Evolutionary conservation across 352 stramenopile species (phyloP), one percentile per base, ranked within the genome.

Genomic region (Pythium pyrilobum): DNA sequence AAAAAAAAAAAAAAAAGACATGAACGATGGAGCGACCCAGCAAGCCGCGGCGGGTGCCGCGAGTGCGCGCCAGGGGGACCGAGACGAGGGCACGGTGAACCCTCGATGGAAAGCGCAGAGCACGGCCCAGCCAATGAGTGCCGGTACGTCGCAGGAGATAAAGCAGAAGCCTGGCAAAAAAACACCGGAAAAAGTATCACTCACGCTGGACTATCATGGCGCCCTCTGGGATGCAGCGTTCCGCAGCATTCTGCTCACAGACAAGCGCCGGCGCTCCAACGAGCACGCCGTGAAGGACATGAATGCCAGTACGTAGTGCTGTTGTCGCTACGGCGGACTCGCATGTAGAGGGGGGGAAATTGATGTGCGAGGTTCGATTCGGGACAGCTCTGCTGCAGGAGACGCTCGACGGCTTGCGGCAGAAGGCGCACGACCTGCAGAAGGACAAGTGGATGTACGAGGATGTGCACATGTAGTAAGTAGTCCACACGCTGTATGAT

Each of bases 361-460:
- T 51, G 24, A 8, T 43, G 39, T 45, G 39, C 8, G 4, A 5
- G 7, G 5, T 8, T 45, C 39, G 8, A 18, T 6, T 39, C 28
- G 5, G 27, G 21, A n/a, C 33, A 89, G 75, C 58, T 24, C 40
- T 87, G 50, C 47, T 81, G 33, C 53, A 88, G 21, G 80, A 88
- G 42, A 84, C 73, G 33, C 66, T 90, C 11, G 58, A 60, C n/a
- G 52, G 18, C 8, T 52, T 90, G 34, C 75, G 77, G 8, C 37
- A 65, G 44, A 88, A 85, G 36, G 73, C 75, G 11, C 58, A 67
- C 28, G 61, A 77, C 36, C 64, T 90, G 36, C 72, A 88, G 52
- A 66, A 84, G 23, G 75, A 90, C 69, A 75, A 78, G 52, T 90
- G 80, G 80, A 85, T 87, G 69, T 87, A 85, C 51, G 66, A 88